phyloP scores from a whole-genome alignment of 768 basidiomycete species.

The Tylopilus sp. region DNA sequence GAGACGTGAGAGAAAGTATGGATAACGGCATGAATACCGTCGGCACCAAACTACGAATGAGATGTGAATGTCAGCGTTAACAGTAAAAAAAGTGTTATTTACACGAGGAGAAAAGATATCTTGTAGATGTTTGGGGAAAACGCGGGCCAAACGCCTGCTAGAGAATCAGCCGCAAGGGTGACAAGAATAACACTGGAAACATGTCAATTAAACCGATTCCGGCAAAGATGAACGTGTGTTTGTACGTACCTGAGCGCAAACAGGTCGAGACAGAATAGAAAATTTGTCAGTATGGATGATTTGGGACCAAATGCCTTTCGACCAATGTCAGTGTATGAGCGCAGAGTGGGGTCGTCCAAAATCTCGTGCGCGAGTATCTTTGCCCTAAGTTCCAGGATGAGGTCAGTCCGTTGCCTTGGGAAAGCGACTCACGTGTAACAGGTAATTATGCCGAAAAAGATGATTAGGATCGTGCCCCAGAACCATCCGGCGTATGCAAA shows the following conservation, averaged over 20 bases:
- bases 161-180: constrained; percentile 83
- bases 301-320: constrained; percentile 81
- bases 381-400: constrained; percentile 48
- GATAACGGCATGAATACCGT: constrained; percentile 84
- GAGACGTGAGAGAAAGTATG: constrained; percentile 83
- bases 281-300: constrained; percentile 60
- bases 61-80: not conserved
- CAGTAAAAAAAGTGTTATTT: constrained; percentile 20
- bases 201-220: not conserved
- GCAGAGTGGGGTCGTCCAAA: constrained; percentile 59
- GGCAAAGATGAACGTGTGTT: not conserved
- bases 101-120: constrained; percentile 69
- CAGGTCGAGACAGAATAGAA: constrained; percentile 82
- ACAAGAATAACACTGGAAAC: constrained; percentile 75
- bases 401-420: not conserved
- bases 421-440: constrained; percentile 76
- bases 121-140: constrained; percentile 75
- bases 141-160: constrained; percentile 67
- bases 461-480: constrained; percentile 66
- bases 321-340: constrained; percentile 88
- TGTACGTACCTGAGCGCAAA: constrained; percentile 77
- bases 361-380: constrained; percentile 83
- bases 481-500: constrained; percentile 93
- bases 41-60: constrained; percentile 63
- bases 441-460: constrained; percentile 76